Percentiles rank a stretch among this genome's conserved stretches.
These are phyloP conservation scores for Chalaropsis thielavioides DNA, from an alignment of 2,329 filamentous ascomycete species.

Conservation along the genomic window DNA sequence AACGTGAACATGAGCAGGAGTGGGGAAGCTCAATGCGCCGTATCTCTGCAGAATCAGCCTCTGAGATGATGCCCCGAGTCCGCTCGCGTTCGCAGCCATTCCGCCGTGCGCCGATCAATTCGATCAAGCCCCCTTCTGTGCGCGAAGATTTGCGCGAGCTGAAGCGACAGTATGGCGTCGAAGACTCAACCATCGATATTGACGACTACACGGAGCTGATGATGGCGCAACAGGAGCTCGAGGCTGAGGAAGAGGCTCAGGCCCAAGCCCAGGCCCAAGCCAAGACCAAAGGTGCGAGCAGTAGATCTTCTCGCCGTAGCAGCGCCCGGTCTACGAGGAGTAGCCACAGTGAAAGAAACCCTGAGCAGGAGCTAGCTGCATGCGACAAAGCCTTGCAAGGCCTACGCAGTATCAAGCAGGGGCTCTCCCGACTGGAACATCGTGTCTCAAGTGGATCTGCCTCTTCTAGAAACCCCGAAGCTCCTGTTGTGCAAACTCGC, in stretches of 20 bases:
- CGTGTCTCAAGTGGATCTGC: not conserved
- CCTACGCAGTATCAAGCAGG: conserved; percentile 2
- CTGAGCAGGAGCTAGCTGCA: conserved; percentile 10
- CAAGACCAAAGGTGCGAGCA: not conserved
- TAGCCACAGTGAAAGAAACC: not conserved
- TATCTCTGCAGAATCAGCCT: not conserved
- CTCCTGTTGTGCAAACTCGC: not conserved
- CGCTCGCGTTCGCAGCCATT: conserved; percentile 18
- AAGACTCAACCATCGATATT: conserved; percentile 39
- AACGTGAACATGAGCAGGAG: not conserved
- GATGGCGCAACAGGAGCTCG: conserved; percentile 21
- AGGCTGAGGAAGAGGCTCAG: not conserved
- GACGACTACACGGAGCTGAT: conserved; percentile 40
- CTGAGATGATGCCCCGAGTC: not conserved
- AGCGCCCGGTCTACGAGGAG: not conserved
- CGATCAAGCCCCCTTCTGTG: conserved; percentile 38
- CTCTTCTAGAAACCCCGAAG: not conserved
- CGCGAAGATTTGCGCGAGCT: conserved; percentile 42
- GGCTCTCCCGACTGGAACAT: conserved; percentile 4
- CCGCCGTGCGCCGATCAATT: conserved; percentile 37
- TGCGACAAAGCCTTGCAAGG: conserved; percentile 12
- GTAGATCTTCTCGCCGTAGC: conserved; percentile 6
- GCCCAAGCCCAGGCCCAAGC: not conserved
- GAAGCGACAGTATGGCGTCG: conserved; percentile 37
- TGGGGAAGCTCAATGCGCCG: not conserved